Conservation (phyloP, 306 rosid species). For the Leucaena leucocephala region DNA sequence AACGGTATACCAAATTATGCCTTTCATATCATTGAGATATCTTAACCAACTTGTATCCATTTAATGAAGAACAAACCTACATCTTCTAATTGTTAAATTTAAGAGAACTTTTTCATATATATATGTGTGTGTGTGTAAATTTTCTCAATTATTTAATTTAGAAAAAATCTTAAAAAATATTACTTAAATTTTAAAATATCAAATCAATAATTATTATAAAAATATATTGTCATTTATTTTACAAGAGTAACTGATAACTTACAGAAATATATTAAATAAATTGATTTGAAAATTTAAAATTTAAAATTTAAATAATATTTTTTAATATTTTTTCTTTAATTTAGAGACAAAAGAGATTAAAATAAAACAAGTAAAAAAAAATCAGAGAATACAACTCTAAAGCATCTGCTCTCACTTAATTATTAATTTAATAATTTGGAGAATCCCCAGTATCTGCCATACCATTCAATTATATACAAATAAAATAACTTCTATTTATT, state of each 20-base stretch:
- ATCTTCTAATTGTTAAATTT: neutral
- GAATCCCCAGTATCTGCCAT: neutral
- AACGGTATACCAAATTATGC: neutral
- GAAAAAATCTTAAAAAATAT: too few species aligned
- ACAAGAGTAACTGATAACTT: too few species aligned
- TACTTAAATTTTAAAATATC: too few species aligned
- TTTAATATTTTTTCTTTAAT: too few species aligned
- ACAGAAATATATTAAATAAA: too few species aligned
- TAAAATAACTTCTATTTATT: neutral
- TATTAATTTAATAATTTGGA: neutral
- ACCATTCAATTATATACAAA: neutral
- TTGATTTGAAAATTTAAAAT: too few species aligned
- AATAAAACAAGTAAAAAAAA: neutral
- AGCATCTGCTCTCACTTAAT: neutral
- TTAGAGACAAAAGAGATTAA: neutral
- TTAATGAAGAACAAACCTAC: neutral
- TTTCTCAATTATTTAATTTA: neutral
- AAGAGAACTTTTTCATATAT: too few species aligned
- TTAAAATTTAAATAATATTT: too few species aligned
- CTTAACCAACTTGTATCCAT: neutral
- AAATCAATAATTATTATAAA: too few species aligned
- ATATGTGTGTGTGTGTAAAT: too few species aligned
- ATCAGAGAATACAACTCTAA: neutral
- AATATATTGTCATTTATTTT: too few species aligned
- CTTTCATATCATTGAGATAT: neutral